Percentiles rank a stretch among this genome's conserved stretches.
These are phyloP conservation scores for Lycium ferocissimum DNA, from an alignment of 257 asterid genomes.

Conservation along the genomic window DNA sequence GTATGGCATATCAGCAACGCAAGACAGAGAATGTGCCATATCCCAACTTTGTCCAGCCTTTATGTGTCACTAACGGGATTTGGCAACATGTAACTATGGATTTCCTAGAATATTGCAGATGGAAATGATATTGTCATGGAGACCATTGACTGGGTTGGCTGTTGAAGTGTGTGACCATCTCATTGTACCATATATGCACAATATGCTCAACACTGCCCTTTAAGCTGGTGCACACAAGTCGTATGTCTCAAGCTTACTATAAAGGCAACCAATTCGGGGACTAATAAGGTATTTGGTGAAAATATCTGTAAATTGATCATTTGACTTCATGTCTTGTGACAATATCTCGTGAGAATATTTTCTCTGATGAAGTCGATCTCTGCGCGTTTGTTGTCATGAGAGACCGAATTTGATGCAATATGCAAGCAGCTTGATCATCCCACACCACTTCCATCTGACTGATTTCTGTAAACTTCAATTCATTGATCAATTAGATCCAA, in stretches of 20 bases:
- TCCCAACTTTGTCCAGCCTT: background rate
- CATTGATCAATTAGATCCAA: background rate
- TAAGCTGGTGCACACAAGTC: background rate
- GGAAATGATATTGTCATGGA: background rate
- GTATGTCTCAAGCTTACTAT: background rate
- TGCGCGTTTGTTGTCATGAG: background rate
- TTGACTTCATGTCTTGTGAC: background rate
- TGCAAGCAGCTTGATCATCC: conserved; percentile 5
- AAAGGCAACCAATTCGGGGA: background rate
- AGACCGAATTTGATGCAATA: background rate
- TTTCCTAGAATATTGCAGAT: background rate
- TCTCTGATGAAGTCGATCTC: background rate
- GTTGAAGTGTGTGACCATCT: background rate
- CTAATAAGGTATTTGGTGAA: background rate
- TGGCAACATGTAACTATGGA: conserved; percentile 21
- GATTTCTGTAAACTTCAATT: background rate
- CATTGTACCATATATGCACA: background rate
- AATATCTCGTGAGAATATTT: background rate
- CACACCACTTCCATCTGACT: background rate
- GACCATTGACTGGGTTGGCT: background rate
- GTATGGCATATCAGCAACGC: background rate
- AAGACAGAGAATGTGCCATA: background rate
- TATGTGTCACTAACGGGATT: background rate
- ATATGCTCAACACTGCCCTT: background rate
- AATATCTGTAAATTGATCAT: background rate